Evolutionary conservation across 331 rosid genomes (phyloP), one percentile per base, ranked within the genome.

Genomic region (Rosa hybrid): DNA sequence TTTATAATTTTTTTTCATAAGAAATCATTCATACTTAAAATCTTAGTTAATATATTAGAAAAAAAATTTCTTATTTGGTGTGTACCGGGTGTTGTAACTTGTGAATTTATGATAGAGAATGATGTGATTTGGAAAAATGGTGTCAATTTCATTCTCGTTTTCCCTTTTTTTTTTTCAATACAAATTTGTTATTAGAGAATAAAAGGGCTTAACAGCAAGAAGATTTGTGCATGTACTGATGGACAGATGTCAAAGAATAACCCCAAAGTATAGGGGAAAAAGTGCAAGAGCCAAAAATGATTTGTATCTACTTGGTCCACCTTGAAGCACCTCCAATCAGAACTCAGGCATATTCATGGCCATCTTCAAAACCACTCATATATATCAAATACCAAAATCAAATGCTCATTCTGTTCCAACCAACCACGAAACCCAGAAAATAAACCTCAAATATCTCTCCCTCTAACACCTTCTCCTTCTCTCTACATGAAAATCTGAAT

Each of bases 281-380:
- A 17, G 30, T 42, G 84, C 87, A 82, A 82, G 77, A 74, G 46
- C 54, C 76, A 72, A 72, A 59, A 81, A 13, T 77, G 49, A 9
- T 70, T 77, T 18, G 56, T 51, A 42, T 4, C 51, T 23, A 44
- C 60, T 41, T 67, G 84, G 81, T 64, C 60, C 71, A 68, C 82
- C 78, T 70, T 68, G 73, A 74, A 59, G 77, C 83, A 59, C 41
- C 12, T 57, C 81, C 86, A 79, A 74, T 78, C 83, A 60, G 48
- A 49, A 49, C 76, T 63, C 4, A 56, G 39, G 41, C 81, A 4
- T 25, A 56, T 49, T 86, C 83, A 87, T 89, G 86, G 90, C 81
- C 81, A 46, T 53, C 68, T 80, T 88, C 84, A 78, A 86, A 72
- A 83, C 93, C 97, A 86, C 94, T 81, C 88, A 80, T 68, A 77